phyloP scores from a whole-genome alignment of 2,329 filamentous ascomycete genomes.

The Colletotrichum sp. region DNA sequence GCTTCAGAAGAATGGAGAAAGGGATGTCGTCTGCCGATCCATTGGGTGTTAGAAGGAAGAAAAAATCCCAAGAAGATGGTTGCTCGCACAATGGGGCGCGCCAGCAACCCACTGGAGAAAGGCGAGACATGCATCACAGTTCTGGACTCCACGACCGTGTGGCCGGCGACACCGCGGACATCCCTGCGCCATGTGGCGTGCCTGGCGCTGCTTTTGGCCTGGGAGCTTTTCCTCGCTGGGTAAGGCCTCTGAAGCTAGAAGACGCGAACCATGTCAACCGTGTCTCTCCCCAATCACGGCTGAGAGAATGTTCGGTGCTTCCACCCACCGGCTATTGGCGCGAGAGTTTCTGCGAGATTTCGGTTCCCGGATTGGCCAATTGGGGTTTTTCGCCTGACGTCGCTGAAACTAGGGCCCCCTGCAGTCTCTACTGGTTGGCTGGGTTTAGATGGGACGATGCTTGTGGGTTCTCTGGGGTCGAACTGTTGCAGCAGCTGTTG shows the following conservation, averaged over 20 bases:
- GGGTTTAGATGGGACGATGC: background rate
- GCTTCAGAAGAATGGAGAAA: background rate
- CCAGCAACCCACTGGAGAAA: background rate
- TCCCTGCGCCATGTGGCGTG: slow-evolving; percentile 18
- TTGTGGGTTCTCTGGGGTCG: slow-evolving; percentile 7
- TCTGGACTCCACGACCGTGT: background rate
- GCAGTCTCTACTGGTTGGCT: background rate
- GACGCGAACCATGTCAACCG: background rate
- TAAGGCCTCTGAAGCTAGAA: background rate
- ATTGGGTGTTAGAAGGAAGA: background rate
- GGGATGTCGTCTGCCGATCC: background rate
- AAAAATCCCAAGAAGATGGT: background rate
- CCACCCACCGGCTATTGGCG: slow-evolving; percentile 11
- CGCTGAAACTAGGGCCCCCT: background rate
- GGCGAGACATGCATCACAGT: background rate
- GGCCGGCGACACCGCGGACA: slow-evolving; percentile 5
- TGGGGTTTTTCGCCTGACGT: background rate
- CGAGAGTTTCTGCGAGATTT: slow-evolving; percentile 19
- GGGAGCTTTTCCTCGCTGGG: background rate
- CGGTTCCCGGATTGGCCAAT: background rate
- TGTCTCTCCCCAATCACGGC: background rate
- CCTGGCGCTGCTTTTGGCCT: background rate
- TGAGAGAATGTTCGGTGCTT: slow-evolving; percentile 3
- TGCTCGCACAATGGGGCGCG: background rate
- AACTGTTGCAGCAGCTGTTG: background rate